Conservation (phyloP, 1,284 basidiomycete genomes). For the Cystobasidium slooffiae region DNA sequence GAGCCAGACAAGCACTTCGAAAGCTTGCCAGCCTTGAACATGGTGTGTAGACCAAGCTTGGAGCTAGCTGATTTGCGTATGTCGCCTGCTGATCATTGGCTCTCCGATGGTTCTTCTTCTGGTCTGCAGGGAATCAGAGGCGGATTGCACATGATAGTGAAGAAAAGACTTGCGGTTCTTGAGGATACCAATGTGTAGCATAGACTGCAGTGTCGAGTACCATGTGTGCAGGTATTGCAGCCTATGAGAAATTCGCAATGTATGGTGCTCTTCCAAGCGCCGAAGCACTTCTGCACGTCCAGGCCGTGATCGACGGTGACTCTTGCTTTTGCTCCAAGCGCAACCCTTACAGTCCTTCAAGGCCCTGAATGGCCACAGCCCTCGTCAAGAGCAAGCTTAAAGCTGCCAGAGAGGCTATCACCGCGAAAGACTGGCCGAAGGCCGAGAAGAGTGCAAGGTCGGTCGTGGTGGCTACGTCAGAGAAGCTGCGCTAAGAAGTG, state of each 20-base stretch:
- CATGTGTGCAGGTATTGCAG: no score
- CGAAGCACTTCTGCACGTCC: no score
- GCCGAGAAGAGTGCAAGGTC: conserved; percentile 70
- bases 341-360: not conserved
- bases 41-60: not conserved
- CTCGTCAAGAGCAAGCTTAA: conserved; percentile 76
- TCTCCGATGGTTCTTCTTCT: no score
- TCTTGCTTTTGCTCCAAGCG: not conserved
- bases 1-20: not conserved
- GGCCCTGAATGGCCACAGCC: conserved; percentile 46
- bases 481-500: no score
- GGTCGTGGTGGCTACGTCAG: conserved; percentile 54
- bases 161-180: not conserved
- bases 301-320: no score
- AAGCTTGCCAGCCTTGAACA: not conserved
- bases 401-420: conserved; percentile 74
- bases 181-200: not conserved
- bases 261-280: no score
- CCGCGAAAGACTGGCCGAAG: conserved; percentile 71
- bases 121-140: not conserved
- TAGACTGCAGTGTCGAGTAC: not conserved
- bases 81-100: no score
- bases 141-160: not conserved
- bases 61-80: no score
- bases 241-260: no score